Evolutionary conservation across 345 rosid species (phyloP).

Genomic region (Mangifera indica): DNA sequence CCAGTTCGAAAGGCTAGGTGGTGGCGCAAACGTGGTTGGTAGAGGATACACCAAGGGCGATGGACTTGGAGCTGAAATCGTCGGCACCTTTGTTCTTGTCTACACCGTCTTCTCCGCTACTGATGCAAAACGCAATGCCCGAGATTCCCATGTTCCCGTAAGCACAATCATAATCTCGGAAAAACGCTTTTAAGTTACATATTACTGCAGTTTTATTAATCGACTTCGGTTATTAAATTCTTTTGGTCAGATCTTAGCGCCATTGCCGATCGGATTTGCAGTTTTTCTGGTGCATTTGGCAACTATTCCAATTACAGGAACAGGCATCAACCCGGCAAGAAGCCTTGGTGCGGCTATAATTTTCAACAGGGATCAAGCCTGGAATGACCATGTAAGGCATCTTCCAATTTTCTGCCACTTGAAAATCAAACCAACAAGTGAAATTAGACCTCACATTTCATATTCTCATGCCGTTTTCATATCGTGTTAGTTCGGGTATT

Average conservation of each 20-base stretch:
- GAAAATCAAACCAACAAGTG: background rate
- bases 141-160: slow-evolving; percentile 55
- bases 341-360: slow-evolving; percentile 52
- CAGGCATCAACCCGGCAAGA: slow-evolving; percentile 55
- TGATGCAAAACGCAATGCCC: slow-evolving; percentile 45
- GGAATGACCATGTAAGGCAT: slow-evolving; percentile 44
- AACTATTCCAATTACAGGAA: slow-evolving; percentile 48
- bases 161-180: background rate
- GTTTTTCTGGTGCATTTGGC: slow-evolving; percentile 56
- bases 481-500: no score
- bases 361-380: slow-evolving; percentile 43
- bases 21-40: slow-evolving; percentile 39
- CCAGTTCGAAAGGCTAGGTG: slow-evolving; percentile 33
- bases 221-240: background rate
- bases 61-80: slow-evolving; percentile 44
- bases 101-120: slow-evolving; percentile 56
- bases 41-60: slow-evolving; percentile 32
- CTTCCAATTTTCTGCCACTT: background rate
- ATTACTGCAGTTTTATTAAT: background rate
- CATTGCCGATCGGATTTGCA: slow-evolving; percentile 53
- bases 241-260: slow-evolving; percentile 42
- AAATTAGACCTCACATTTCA: no score
- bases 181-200: background rate
- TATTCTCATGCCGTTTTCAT: no score
- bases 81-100: slow-evolving; percentile 46